Evolutionary conservation across 192 early-diverging fungal genomes (phyloP).

Genomic region (Geranomyces michiganensis): DNA sequence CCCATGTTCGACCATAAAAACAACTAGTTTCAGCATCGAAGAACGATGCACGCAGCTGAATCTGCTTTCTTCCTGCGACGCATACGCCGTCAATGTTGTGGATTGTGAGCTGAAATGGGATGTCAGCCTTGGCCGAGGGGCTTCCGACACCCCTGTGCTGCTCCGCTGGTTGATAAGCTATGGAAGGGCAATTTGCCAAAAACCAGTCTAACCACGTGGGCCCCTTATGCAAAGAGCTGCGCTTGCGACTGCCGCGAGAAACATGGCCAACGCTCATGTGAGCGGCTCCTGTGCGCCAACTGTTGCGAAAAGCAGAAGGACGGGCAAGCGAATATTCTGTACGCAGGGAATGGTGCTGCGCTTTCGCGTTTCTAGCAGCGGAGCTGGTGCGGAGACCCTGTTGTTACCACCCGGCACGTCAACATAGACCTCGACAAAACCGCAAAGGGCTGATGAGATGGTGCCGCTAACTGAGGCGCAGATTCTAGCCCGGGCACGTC

Average conservation of each 20-base stretch:
- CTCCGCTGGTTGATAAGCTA: not conserved
- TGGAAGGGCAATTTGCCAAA: constrained; percentile 1
- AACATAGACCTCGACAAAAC: too few species aligned
- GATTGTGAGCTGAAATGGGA: constrained; percentile 9
- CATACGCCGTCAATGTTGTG: not conserved
- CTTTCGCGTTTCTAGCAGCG: too few species aligned
- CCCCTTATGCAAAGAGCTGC: not conserved
- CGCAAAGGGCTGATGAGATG: not conserved
- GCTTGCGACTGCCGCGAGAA: too few species aligned
- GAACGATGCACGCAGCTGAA: constrained; percentile 23
- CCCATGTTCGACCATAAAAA: constrained; percentile 39
- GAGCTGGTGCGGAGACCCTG: too few species aligned
- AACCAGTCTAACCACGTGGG: constrained; percentile 3
- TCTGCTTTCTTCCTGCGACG: not conserved
- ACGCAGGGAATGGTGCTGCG: too few species aligned
- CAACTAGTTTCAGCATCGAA: constrained; percentile 33
- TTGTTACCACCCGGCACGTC: too few species aligned
- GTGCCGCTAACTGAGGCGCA: constrained; percentile 31
- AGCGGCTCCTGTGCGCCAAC: too few species aligned
- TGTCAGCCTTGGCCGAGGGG: not conserved
- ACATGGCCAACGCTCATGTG: too few species aligned
- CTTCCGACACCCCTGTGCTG: not conserved
- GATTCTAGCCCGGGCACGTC: constrained; percentile 25
- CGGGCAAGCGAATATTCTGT: too few species aligned
- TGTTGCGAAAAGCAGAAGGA: too few species aligned